phyloP scores from a whole-genome alignment of 192 early-diverging fungal genomes.

The Coemansia sp. region DNA sequence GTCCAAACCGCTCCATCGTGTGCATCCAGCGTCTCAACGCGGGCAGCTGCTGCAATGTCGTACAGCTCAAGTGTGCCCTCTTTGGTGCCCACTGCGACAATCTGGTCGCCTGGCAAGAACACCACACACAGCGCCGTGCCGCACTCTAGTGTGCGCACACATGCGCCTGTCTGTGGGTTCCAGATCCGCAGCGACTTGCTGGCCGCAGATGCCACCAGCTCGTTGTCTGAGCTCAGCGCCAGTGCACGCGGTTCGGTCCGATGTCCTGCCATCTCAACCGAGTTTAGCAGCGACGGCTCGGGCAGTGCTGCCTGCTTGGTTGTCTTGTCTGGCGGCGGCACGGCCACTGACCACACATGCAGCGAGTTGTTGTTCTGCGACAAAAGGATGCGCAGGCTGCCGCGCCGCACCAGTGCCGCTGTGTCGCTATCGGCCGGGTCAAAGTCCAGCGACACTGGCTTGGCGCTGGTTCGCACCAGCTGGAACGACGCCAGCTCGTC shows the following conservation, averaged over 20 bases:
- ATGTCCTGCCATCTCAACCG: slow-evolving; percentile 86
- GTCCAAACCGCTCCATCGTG: slow-evolving; percentile 88
- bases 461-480: slow-evolving; percentile 72
- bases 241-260: slow-evolving; percentile 87
- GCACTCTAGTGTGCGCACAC: slow-evolving; percentile 86
- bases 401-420: slow-evolving; percentile 23
- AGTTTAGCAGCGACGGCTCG: slow-evolving; percentile 64
- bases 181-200: slow-evolving; percentile 84
- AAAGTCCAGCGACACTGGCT: slow-evolving; percentile 70
- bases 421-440: slow-evolving; percentile 34
- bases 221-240: slow-evolving; percentile 87
- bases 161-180: slow-evolving; percentile 79
- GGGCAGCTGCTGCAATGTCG: slow-evolving; percentile 79
- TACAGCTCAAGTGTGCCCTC: slow-evolving; percentile 86
- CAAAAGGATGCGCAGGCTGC: slow-evolving; percentile 59
- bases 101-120: slow-evolving; percentile 87
- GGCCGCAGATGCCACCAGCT: slow-evolving; percentile 84
- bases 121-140: slow-evolving; percentile 91
- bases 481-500: slow-evolving; percentile 77
- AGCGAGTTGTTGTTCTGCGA: slow-evolving; percentile 81
- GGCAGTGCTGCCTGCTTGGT: slow-evolving; percentile 65
- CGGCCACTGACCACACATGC: slow-evolving; percentile 69
- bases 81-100: slow-evolving; percentile 91
- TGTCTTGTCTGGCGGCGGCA: slow-evolving; percentile 58
- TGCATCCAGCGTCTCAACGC: slow-evolving; percentile 86